A percentile compares a stretch with the other conserved stretches of the same genome.
Evolutionary conservation across 306 rosid genomes (phyloP).

Genomic region (Pyrus communis): DNA sequence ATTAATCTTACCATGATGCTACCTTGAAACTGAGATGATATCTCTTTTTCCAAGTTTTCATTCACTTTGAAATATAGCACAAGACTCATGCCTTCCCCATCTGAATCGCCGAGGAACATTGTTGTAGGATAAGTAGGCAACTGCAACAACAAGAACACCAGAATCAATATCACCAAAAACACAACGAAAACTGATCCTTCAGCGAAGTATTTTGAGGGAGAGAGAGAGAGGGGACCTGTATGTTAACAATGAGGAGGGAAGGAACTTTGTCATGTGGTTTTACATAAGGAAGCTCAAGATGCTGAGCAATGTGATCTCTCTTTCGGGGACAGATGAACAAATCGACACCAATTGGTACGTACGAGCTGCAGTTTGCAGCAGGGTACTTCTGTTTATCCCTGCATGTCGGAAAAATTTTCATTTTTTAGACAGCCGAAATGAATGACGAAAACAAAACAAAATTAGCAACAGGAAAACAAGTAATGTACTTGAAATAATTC

Average conservation of each 20-base stretch:
- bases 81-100: conserved; percentile 93
- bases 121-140: conserved; percentile 79
- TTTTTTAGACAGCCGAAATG: conserved; percentile 2
- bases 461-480: conserved; percentile 7
- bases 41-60: conserved; percentile 55
- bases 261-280: conserved; percentile 49
- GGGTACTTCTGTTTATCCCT: conserved; percentile 70
- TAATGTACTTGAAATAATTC: conserved; percentile 62
- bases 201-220: not conserved
- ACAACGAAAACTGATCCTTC: not conserved
- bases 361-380: conserved; percentile 57
- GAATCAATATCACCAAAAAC: not conserved
- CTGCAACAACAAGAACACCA: conserved; percentile 30
- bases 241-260: conserved; percentile 73
- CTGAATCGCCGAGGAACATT: conserved; percentile 61
- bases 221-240: conserved; percentile 52
- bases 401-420: not conserved
- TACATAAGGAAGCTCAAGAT: conserved; percentile 71
- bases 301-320: conserved; percentile 77
- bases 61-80: conserved; percentile 70
- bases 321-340: conserved; percentile 56
- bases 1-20: conserved; percentile 46
- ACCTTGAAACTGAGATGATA: conserved; percentile 48
- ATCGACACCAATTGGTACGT: conserved; percentile 80
- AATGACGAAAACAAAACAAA: not conserved